Conservation (phyloP, 2,329 filamentous ascomycete species). For the Tolypocladium paradoxum region DNA sequence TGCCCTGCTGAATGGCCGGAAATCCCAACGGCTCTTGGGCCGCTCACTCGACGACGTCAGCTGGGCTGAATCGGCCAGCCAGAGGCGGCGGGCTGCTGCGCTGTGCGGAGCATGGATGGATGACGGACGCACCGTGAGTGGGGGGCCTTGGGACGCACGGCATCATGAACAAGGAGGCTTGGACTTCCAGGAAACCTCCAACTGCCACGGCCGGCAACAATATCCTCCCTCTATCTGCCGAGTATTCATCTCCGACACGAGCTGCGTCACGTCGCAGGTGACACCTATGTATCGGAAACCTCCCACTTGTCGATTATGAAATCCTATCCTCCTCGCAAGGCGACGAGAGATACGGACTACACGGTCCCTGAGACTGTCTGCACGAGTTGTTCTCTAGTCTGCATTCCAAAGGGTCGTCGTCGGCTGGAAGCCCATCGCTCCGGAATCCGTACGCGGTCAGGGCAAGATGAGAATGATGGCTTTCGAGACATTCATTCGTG, state of each 20-base stretch:
- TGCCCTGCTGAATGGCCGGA: background rate
- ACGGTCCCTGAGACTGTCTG: background rate
- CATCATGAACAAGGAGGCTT: background rate
- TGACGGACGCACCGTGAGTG: background rate
- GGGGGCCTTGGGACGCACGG: background rate
- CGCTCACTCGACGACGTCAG: background rate
- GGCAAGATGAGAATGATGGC: background rate
- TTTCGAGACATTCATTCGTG: background rate
- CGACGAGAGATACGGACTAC: background rate
- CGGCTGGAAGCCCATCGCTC: background rate
- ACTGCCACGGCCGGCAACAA: background rate
- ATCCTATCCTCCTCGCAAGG: background rate
- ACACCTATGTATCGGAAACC: background rate
- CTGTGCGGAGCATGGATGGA: background rate
- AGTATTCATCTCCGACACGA: background rate
- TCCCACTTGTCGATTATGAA: background rate
- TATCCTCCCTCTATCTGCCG: background rate
- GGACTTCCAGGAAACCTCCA: background rate
- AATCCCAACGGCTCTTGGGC: background rate
- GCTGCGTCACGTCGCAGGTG: background rate
- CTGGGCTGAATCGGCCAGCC: background rate
- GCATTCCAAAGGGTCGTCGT: background rate
- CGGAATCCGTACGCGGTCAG: background rate
- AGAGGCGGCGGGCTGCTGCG: background rate
- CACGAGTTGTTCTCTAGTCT: background rate